Evolutionary conservation across 2,329 filamentous ascomycete species (phyloP), one percentile per base, ranked within the genome.

Genomic region (Ascochyta fabae): DNA sequence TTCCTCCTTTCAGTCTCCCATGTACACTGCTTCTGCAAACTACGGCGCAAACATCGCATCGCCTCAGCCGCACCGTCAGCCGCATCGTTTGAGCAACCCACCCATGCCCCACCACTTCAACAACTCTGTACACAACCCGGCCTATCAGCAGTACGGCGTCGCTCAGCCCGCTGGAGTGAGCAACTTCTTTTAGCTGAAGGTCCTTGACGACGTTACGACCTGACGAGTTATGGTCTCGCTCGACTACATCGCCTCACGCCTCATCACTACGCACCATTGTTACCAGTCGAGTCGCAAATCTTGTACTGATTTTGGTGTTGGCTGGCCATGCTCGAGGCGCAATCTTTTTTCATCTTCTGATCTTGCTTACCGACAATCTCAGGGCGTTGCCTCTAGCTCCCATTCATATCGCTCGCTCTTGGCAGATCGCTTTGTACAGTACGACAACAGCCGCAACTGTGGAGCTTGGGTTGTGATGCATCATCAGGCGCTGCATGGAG

Each of bases 191-290:
- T 84, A 64, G 44, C 47, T 60, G 53, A 56, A 53, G 53, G 59
- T 49, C 47, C 46, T 51, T 65, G 60, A 84, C 66, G 82, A 83
- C 65, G 75, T 78, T 58, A 78, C 77, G 60, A 82, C 79, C 59
- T 83, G 13, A 79, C 82, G 52, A 84, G 80, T 68, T 80, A 84
- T 69, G 70, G 68, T 68, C 57, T 52, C 60, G 40, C 60, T 67
- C 58, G 59, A 57, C 53, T 43, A 58, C 45, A 45, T 59, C 62
- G 50, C 42, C 41, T 56, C 47, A 51, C 44, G 57, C 59, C 55
- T 56, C 52, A 65, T 66, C 56, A 53, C 46, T 61, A 66, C 50
- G 48, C 64, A 59, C 52, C 57, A 66, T 65, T 51, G 31, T 46
- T 64, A 59, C 22, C n/a, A 12, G 8, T 8, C 56, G 63, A 65